Evolutionary conservation across 805 yeast genomes (phyloP).

Genomic region (Danielozyma ontarioensis): DNA sequence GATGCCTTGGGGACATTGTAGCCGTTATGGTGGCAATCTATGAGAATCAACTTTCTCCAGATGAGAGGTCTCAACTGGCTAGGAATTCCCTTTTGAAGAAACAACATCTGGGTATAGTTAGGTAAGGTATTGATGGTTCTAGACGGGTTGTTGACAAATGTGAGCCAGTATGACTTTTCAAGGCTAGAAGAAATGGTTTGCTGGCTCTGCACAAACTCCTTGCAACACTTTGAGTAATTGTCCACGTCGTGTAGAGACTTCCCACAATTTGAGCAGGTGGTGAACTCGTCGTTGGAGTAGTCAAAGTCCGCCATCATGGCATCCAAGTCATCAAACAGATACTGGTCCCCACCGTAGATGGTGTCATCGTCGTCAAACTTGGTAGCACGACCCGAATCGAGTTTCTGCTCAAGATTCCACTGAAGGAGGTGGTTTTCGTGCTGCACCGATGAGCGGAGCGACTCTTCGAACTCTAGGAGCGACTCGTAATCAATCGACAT

Average conservation of each 20-base stretch:
- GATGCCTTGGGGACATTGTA: slow-evolving; percentile 30
- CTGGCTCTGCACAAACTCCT: slow-evolving; percentile 12
- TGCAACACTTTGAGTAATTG: slow-evolving; percentile 17
- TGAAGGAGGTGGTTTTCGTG: slow-evolving; percentile 15
- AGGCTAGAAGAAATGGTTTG: slow-evolving; percentile 8
- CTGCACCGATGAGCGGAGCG: slow-evolving; percentile 15
- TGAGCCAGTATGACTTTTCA: slow-evolving; percentile 40
- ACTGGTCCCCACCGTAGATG: slow-evolving; percentile 4
- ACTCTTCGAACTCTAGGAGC: slow-evolving; percentile 31
- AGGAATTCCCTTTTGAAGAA: slow-evolving; percentile 42
- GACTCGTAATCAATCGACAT: slow-evolving; percentile 22
- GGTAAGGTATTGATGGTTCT: slow-evolving; percentile 44
- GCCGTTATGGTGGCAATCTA: slow-evolving; percentile 18
- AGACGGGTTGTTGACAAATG: slow-evolving; percentile 39
- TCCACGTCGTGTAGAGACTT: slow-evolving; percentile 9
- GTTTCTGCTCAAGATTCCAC: slow-evolving; percentile 20
- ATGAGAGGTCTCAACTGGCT: slow-evolving; percentile 36
- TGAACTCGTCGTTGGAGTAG: slow-evolving; percentile 24
- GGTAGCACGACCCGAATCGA: slow-evolving; percentile 15
- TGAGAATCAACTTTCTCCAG: slow-evolving; percentile 38
- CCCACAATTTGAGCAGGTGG: slow-evolving; percentile 29
- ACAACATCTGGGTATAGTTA: slow-evolving; percentile 40
- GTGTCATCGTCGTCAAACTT: slow-evolving; percentile 7
- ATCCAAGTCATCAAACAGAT: slow-evolving; percentile 11
- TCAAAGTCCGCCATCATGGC: slow-evolving; percentile 13